Percentiles rank a stretch among this genome's conserved stretches.
phyloP scores from a whole-genome alignment of 805 yeast genomes.

The Cyberlindnera subsufficiens region DNA sequence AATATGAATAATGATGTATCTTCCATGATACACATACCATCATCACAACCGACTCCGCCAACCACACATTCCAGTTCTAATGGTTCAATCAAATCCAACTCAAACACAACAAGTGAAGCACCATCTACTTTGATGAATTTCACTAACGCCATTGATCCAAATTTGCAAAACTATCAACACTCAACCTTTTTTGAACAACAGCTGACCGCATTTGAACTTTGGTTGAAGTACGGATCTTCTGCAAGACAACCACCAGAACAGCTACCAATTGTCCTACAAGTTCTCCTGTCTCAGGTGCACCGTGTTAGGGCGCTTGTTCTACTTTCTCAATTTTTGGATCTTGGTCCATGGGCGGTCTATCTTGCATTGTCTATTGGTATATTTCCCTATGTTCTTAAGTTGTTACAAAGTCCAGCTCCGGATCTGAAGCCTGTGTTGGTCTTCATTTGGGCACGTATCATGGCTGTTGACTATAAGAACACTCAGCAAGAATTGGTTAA shows the following conservation, averaged over 20 bases:
- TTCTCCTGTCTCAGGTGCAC: conserved; percentile 88
- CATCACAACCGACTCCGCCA: neutral
- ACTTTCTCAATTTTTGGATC: conserved; percentile 78
- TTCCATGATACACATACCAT: neutral
- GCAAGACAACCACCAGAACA: conserved; percentile 90
- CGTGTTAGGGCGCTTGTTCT: conserved; percentile 82
- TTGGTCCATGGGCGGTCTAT: conserved; percentile 98
- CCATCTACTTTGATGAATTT: neutral
- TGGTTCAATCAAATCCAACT: neutral
- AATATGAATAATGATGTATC: conserved; percentile 25
- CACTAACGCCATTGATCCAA: conserved; percentile 4
- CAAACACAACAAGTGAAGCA: neutral
- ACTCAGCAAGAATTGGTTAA: conserved; percentile 90
- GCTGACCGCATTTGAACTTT: conserved; percentile 90
- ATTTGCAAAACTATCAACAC: conserved; percentile 62
- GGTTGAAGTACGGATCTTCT: conserved; percentile 89
- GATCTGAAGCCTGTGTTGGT: conserved; percentile 91
- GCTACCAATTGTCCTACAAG: conserved; percentile 89
- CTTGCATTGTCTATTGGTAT: conserved; percentile 90
- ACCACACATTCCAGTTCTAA: neutral
- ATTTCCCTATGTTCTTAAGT: conserved; percentile 87
- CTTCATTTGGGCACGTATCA: conserved; percentile 95
- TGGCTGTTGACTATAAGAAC: conserved; percentile 88
- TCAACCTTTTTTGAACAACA: conserved; percentile 95
- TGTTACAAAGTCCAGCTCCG: conserved; percentile 91